A percentile compares a stretch with the other conserved stretches of the same genome.
phyloP scores from a whole-genome alignment of 768 basidiomycete genomes.

The Myochromella boudieri region DNA sequence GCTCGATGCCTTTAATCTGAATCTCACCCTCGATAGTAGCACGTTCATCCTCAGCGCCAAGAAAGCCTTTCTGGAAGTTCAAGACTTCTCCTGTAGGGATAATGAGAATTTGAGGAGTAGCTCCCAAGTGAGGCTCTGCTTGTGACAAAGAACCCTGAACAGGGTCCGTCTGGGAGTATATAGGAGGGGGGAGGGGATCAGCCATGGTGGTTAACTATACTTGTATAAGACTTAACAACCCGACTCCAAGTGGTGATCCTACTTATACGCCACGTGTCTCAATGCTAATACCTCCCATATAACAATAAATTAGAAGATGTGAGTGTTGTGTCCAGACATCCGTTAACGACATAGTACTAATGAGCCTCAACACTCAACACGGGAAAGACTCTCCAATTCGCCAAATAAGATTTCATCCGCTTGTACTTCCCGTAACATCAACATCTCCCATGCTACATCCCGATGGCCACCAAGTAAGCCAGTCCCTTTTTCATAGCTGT shows the following conservation, averaged over 20 bases:
- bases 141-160: slow-evolving; percentile 21
- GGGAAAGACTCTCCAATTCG: slow-evolving; percentile 77
- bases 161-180: slow-evolving; percentile 53
- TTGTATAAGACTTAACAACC: no score
- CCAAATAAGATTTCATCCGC: slow-evolving; percentile 68
- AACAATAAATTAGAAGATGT: slow-evolving; percentile 22
- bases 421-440: slow-evolving; percentile 65
- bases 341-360: background rate
- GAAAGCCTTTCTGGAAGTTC: slow-evolving; percentile 82
- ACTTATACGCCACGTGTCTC: no score
- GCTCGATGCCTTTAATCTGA: slow-evolving; percentile 72
- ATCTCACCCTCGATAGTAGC: slow-evolving; percentile 88
- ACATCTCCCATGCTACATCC: slow-evolving; percentile 68
- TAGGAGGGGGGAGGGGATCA: slow-evolving; percentile 56
- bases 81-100: slow-evolving; percentile 67
- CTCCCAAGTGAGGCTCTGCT: slow-evolving; percentile 15
- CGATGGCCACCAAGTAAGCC: slow-evolving; percentile 74
- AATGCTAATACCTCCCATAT: no score
- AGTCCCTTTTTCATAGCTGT: slow-evolving; percentile 64
- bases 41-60: slow-evolving; percentile 80
- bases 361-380: slow-evolving; percentile 62
- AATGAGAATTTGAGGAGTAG: slow-evolving; percentile 68
- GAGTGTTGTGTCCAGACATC: background rate
- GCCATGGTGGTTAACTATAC: slow-evolving; percentile 30
- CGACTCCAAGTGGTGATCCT: no score